phyloP scores from a whole-genome alignment of 2,329 filamentous ascomycete species.

The Fusarium euwallaceae region DNA sequence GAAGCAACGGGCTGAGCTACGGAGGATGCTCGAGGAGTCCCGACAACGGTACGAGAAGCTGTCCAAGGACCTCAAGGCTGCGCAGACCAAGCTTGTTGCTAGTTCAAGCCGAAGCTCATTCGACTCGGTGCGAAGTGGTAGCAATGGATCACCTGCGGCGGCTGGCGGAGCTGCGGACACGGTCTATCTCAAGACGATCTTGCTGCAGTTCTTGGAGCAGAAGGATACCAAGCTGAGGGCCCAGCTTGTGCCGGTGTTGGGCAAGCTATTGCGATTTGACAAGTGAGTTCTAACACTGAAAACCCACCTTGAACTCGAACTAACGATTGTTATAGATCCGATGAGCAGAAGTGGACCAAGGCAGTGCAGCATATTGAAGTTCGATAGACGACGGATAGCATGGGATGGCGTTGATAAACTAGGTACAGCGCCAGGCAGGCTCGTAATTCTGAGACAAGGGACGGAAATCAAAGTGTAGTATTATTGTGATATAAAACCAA shows the following conservation, averaged over 20 bases:
- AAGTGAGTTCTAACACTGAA: conserved; percentile 71
- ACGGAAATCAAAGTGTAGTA: conserved; percentile 32
- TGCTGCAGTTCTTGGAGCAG: conserved; percentile 85
- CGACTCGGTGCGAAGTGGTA: conserved; percentile 54
- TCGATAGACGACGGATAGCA: conserved; percentile 42
- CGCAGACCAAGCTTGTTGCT: conserved; percentile 63
- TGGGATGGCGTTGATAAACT: conserved; percentile 31
- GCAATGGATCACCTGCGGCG: conserved; percentile 45
- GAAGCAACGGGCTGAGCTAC: conserved; percentile 82
- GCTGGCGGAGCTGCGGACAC: conserved; percentile 57
- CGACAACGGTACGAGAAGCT: conserved; percentile 83
- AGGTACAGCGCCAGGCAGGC: conserved; percentile 20
- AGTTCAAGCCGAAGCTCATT: conserved; percentile 60
- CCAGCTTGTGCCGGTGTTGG: conserved; percentile 82
- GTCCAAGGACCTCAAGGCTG: conserved; percentile 72
- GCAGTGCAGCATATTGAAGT: conserved; percentile 72
- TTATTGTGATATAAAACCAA: conserved; percentile 25
- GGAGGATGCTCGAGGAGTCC: conserved; percentile 82
- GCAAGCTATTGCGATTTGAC: conserved; percentile 82
- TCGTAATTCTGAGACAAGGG: conserved; percentile 5
- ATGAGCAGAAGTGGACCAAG: conserved; percentile 89
- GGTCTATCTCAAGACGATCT: conserved; percentile 83
- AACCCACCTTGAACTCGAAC: too few species aligned
- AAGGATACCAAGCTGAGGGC: conserved; percentile 82
- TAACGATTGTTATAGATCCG: conserved; percentile 57